Percentiles rank a stretch among this genome's conserved stretches.
Conservation (phyloP, 148 eudicot species). For the Suaeda aralocaspica region DNA sequence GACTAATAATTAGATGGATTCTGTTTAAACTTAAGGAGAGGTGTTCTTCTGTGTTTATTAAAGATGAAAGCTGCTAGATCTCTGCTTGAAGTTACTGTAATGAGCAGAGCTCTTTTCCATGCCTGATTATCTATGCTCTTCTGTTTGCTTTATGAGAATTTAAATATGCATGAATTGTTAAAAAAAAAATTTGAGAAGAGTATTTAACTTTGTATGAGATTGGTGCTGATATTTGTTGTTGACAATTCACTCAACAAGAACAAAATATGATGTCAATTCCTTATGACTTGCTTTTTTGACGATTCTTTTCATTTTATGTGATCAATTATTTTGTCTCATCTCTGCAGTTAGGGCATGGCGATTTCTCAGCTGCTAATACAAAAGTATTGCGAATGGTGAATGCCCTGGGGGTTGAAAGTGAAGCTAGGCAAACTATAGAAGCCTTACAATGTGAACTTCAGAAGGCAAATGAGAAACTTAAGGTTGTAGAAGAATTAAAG, state of each 20-base stretch:
- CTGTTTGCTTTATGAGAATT: neutral
- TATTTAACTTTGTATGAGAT: neutral
- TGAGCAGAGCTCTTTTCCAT: neutral
- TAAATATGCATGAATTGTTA: neutral
- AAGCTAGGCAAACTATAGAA: conserved; percentile 89
- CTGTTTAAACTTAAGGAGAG: too few relatives aligned
- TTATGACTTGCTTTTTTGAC: neutral
- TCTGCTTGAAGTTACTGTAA: neutral
- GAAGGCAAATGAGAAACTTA: conserved; percentile 78
- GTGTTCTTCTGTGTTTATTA: too few relatives aligned
- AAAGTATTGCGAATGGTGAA: conserved; percentile 98
- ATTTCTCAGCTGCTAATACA: conserved; percentile 81
- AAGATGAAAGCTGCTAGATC: neutral
- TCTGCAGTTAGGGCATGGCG: conserved; percentile 93
- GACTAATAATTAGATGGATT: neutral
- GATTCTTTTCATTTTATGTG: neutral
- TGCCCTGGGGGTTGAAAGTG: conserved; percentile 81
- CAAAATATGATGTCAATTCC: neutral
- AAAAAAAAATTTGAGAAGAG: neutral
- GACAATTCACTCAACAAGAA: neutral
- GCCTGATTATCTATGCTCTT: neutral
- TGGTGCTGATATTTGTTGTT: neutral
- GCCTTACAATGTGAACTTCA: conserved; percentile 86
- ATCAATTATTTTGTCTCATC: conserved; percentile 10
- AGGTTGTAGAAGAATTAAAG: conserved; percentile 89